phyloP scores from a whole-genome alignment of 2,329 filamentous ascomycete genomes.

The Aspergillus terreus region DNA sequence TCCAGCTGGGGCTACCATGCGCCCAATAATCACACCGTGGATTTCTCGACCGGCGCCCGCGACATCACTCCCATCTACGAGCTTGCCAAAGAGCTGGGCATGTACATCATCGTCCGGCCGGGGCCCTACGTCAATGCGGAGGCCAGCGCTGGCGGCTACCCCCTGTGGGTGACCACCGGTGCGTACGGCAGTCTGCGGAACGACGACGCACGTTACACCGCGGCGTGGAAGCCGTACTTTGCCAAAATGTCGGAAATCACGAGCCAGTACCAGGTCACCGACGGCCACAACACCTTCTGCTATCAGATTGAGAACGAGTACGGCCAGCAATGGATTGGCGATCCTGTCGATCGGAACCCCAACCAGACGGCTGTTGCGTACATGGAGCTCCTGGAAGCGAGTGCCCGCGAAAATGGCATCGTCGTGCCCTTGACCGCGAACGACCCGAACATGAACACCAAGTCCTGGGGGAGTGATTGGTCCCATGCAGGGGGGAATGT shows the following conservation, averaged over 20 bases:
- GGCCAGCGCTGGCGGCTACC: conserved; percentile 59
- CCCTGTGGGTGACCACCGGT: conserved; percentile 60
- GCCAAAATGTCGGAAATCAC: conserved; percentile 27
- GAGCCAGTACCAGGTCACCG: conserved; percentile 27
- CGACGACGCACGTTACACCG: conserved; percentile 28
- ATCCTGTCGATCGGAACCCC: conserved; percentile 37
- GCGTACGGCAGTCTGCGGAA: conserved; percentile 33
- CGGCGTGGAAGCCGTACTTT: conserved; percentile 30
- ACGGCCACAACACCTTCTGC: conserved; percentile 24
- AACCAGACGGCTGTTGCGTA: conserved; percentile 44
- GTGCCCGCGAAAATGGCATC: conserved; percentile 55
- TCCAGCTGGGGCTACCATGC: conserved; percentile 49
- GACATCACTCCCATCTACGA: conserved; percentile 52
- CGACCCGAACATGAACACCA: conserved; percentile 56
- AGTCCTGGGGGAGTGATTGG: conserved; percentile 60
- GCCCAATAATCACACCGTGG: conserved; percentile 42
- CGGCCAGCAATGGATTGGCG: conserved; percentile 35
- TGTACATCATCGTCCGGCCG: conserved; percentile 55
- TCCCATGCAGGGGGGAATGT: conserved; percentile 49
- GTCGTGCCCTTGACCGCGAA: conserved; percentile 58
- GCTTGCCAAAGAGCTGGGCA: conserved; percentile 51
- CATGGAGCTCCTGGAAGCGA: conserved; percentile 50
- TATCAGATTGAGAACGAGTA: conserved; percentile 36
- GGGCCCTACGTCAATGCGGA: conserved; percentile 64
- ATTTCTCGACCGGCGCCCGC: conserved; percentile 53